Base-by-base conservation (phyloP, 164 flowering plant species). In the Houttuynia cordata region DNA sequence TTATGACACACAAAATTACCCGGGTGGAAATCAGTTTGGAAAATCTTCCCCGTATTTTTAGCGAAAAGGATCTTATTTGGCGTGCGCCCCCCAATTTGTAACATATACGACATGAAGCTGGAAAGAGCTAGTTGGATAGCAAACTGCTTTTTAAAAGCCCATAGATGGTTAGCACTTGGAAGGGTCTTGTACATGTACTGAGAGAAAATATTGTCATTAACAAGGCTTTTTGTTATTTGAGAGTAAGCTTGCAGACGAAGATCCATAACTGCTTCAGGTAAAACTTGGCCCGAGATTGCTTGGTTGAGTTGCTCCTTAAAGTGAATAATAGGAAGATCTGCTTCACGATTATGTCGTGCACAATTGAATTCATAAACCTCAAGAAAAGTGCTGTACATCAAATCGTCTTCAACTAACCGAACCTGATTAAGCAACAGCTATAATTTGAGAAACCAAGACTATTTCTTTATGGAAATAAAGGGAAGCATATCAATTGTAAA, bases 131-230 rank as follows among this genome's bases (percentile, higher is more conserved):
- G 74, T 73, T 94, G 99, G 79, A 83, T 77, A 1, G 99, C 93
- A 75, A 94, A 94, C 63, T 94, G 97, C 80, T 94, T 94, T 59
- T 94, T 91, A 78, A 88, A 94, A 57, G 91, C 96, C 99, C 99
- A 94, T 76, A 89, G 73, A 64, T 94, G 96, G 73, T 88, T 87
- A 5, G 96, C 91, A 68, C 77, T 94, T 39, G 70, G 77, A 67
- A 91, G 76, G 40, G 90, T 87, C 74, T 94, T 94, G 76, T 91
- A 88, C 91, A 94, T 94, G 81, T 81, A 94, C 77, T 91, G 97
- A 12, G 99, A 88, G 67, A 94, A 84, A 53, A 94, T 84, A 67
- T 80, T 78, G 40, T 94, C 99, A 8, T 71, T 75, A 14, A 91
- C 99, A 58, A 57, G 51, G 52, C 39, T 78, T 71, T 82, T 87